Evolutionary conservation across 768 basidiomycete species (phyloP), one percentile per base, ranked within the genome.

Genomic region (Russula olivacea): DNA sequence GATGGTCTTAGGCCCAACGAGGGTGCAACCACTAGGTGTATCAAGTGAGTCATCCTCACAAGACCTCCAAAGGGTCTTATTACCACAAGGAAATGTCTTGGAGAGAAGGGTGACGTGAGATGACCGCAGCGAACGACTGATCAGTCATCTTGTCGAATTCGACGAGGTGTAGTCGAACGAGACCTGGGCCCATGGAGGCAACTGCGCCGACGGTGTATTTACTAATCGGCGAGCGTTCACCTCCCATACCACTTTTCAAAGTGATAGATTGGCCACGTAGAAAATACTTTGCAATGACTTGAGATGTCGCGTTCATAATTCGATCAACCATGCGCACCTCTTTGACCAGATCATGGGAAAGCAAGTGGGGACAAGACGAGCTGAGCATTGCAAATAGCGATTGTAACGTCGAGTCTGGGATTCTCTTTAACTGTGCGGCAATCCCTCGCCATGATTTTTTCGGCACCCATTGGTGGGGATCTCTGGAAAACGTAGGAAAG

Each of bases 11-110:
- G 76, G 62, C 7, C 81, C 80, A 12, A 82, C 86, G 69, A 82
- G 83, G 11, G 79, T 75, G 69, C 85, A 87, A 25, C 83, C 84
- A 4, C 87, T 89, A 56, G 58, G 55, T 65, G 54, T 63, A 51
- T 62, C 66, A 47, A 63, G 52, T 48, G 28, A 36, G 63, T n/a
- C 17, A 32, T 45, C 36, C 48, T 25, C n/a, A 23, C 19, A 55
- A 15, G 5, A 12, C 53, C 4, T 52, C 60, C 10, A 19, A 67
- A 51, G 65, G 52, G 15, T 23, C 30, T 30, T 40, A 70, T 70
- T 74, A 88, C 88, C 84, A 76, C 63, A 89, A 76, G 21, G 79
- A 76, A 15, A 89, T 74, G 3, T 76, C 70, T 43, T 74, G 76
- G 47, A 88, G 73, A 15, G 68, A 62, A 1, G 80, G 73, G 12